These are phyloP conservation scores for Colletotrichum sp. DNA, from an alignment of 2,329 filamentous ascomycete species.

Conservation along the genomic window DNA sequence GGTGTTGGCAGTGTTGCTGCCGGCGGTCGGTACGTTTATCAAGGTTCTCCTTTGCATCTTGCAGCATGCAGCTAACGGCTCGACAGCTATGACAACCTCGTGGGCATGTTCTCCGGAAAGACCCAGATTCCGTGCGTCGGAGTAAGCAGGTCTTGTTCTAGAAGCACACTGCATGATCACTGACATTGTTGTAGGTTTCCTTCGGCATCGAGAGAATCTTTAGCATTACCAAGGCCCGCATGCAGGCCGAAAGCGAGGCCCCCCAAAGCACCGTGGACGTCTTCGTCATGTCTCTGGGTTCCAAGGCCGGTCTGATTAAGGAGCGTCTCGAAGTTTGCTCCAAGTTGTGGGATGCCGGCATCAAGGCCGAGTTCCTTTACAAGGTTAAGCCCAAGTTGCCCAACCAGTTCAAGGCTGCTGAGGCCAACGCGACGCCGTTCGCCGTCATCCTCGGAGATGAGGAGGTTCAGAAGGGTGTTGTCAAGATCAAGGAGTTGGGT, in stretches of 20 bases:
- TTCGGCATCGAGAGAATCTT: slow-evolving; percentile 97
- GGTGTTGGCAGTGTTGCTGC: slow-evolving; percentile 85
- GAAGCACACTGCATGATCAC: slow-evolving; percentile 6
- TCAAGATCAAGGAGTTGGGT: slow-evolving; percentile 82
- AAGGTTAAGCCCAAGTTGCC: slow-evolving; percentile 91
- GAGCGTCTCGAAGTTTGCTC: slow-evolving; percentile 84
- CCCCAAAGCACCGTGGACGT: slow-evolving; percentile 77
- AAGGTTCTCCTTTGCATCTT: background rate
- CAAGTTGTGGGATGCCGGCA: slow-evolving; percentile 82
- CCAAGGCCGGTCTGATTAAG: slow-evolving; percentile 79
- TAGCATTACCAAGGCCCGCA: slow-evolving; percentile 79
- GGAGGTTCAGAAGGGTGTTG: slow-evolving; percentile 81
- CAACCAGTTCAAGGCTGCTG: slow-evolving; percentile 90
- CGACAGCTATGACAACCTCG: slow-evolving; percentile 90
- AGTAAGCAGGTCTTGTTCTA: background rate
- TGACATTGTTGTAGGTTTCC: slow-evolving; percentile 64
- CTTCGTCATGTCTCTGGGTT: slow-evolving; percentile 93
- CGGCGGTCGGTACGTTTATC: slow-evolving; percentile 67
- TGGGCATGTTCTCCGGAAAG: slow-evolving; percentile 91
- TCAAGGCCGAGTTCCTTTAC: slow-evolving; percentile 90
- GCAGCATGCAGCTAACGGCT: slow-evolving; percentile 34
- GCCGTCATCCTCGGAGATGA: slow-evolving; percentile 91
- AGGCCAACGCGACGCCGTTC: slow-evolving; percentile 79
- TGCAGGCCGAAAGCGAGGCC: slow-evolving; percentile 62
- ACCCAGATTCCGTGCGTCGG: slow-evolving; percentile 87